Evolutionary conservation across 345 rosid genomes (phyloP).

Genomic region (Arabidopsis arenosa): DNA sequence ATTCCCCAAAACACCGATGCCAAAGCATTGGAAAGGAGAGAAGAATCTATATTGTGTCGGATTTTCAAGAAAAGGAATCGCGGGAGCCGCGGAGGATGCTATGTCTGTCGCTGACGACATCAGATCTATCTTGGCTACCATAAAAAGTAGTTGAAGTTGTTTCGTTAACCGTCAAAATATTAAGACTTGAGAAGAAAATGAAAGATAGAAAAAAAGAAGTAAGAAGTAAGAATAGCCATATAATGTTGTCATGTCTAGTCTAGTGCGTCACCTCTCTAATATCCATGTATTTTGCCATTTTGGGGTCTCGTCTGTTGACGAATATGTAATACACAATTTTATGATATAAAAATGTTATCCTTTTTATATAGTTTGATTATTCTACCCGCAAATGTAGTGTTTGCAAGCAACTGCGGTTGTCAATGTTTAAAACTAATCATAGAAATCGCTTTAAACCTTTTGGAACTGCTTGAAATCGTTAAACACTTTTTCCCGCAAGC

Average conservation of each 20-base stretch:
- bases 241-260: too few relatives aligned
- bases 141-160: background rate
- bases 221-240: background rate
- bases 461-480: too few relatives aligned
- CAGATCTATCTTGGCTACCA: background rate
- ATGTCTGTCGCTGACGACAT: conserved; percentile 52
- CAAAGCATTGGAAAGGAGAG: conserved; percentile 61
- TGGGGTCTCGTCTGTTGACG: too few relatives aligned
- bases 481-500: too few relatives aligned
- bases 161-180: background rate
- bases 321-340: background rate
- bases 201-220: background rate
- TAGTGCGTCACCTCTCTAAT: background rate
- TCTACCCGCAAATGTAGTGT: too few relatives aligned
- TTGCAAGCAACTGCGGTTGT: too few relatives aligned
- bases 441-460: too few relatives aligned
- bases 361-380: background rate
- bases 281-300: too few relatives aligned
- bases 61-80: conserved; percentile 54
- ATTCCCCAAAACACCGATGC: conserved; percentile 47
- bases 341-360: background rate
- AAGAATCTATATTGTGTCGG: conserved; percentile 59
- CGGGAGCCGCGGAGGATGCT: conserved; percentile 58
- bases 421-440: too few relatives aligned
- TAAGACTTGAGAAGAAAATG: background rate